phyloP scores from a whole-genome alignment of 2,329 filamentous ascomycete species.

The Blastomyces parvus region DNA sequence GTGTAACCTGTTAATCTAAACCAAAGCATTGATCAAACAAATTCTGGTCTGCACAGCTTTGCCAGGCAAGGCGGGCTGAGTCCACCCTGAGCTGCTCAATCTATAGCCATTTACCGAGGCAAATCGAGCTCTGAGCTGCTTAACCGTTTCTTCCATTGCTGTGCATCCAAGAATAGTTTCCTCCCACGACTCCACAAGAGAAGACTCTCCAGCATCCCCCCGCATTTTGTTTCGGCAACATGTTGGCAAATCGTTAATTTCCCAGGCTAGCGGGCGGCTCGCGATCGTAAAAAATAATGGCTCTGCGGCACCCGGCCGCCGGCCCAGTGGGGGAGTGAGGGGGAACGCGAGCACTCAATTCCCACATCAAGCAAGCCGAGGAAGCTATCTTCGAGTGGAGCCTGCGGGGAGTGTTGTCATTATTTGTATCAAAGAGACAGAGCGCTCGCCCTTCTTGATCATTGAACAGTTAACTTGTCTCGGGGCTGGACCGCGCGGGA shows the following conservation, averaged over 20 bases:
- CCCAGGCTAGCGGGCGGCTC: background rate
- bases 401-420: background rate
- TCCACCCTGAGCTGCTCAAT: background rate
- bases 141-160: background rate
- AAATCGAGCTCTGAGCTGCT: background rate
- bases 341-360: background rate
- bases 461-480: too few relatives aligned
- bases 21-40: background rate
- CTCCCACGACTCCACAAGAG: background rate
- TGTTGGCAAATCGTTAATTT: background rate
- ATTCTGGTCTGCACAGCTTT: background rate
- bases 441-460: background rate
- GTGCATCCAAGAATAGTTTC: background rate
- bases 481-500: too few relatives aligned
- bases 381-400: background rate
- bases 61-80: background rate
- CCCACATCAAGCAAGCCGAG: background rate
- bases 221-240: background rate
- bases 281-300: background rate
- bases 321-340: background rate
- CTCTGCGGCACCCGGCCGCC: background rate
- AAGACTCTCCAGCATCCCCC: background rate
- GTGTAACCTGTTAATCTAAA: background rate
- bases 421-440: background rate
- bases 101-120: slow-evolving; percentile 2